phyloP scores from a whole-genome alignment of 148 eudicot species.

The Bassia scoparia region DNA sequence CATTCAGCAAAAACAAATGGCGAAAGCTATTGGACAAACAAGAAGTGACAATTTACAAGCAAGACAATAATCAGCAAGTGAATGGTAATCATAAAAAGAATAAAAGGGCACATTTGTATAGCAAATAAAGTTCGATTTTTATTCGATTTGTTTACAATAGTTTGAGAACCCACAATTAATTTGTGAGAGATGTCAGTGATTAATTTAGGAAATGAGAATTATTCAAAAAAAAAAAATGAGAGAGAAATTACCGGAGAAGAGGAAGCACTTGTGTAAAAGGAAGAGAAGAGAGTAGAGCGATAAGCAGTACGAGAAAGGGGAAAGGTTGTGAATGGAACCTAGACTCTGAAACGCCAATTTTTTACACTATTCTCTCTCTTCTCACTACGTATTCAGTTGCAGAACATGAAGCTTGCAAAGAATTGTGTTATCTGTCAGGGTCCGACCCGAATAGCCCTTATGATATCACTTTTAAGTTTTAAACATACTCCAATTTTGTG shows the following conservation, averaged over 20 bases:
- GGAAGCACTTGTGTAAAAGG: conserved; percentile 16
- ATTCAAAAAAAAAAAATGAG: neutral
- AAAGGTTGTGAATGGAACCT: conserved; percentile 35
- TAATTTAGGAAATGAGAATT: neutral
- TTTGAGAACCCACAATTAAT: neutral
- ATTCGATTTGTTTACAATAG: neutral
- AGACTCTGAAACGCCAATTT: conserved; percentile 42
- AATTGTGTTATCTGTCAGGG: neutral
- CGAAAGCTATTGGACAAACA: neutral
- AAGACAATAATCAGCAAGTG: neutral
- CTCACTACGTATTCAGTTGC: neutral
- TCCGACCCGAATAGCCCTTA: neutral
- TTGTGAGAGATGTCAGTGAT: neutral
- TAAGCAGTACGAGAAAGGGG: conserved; percentile 17
- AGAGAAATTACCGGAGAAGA: conserved; percentile 32
- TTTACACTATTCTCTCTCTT: neutral
- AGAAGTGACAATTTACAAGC: neutral
- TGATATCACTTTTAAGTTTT: too few species aligned
- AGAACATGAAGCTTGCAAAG: neutral
- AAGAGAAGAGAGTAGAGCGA: conserved; percentile 26
- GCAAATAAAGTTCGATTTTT: neutral
- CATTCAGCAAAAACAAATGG: neutral
- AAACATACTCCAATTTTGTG: too few species aligned
- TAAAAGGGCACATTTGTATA: too few species aligned
- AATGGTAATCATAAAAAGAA: neutral